These are phyloP conservation scores for Ambrosia trifida DNA, from an alignment of 129 eudicot genomes.

Conservation along the genomic window DNA sequence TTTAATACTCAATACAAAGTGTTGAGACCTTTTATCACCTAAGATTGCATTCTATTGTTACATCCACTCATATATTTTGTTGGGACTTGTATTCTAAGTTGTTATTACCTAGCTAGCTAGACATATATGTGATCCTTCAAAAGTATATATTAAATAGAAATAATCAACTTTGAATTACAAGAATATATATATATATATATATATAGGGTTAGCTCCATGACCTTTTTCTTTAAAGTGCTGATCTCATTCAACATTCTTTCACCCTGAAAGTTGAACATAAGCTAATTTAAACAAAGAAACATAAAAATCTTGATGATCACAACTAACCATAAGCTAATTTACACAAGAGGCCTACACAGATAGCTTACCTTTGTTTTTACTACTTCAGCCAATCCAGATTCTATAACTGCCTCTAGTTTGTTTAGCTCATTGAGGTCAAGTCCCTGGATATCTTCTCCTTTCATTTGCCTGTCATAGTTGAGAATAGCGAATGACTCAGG, in stretches of 20 bases:
- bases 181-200: conserved; percentile 1
- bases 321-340: conserved; percentile 2
- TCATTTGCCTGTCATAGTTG: conserved; percentile 30
- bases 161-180: not conserved
- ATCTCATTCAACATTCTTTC: conserved; percentile 26
- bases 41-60: too few species aligned
- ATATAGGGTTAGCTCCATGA: conserved; percentile 17
- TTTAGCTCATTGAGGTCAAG: conserved; percentile 29
- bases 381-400: conserved; percentile 33
- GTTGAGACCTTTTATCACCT: too few species aligned
- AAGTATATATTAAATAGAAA: not conserved
- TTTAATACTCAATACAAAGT: not conserved
- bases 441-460: conserved; percentile 35
- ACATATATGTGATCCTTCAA: not conserved
- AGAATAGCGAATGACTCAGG: not conserved
- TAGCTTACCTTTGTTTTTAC: conserved; percentile 29
- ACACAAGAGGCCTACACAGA: conserved; percentile 14
- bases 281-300: not conserved
- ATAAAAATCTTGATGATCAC: not conserved
- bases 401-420: conserved; percentile 29
- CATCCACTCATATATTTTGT: too few species aligned
- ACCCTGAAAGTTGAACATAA: conserved; percentile 23
- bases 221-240: conserved; percentile 34
- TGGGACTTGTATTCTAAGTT: too few species aligned
- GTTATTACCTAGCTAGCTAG: too few species aligned